These are phyloP conservation scores for Platanus orientalis DNA, from an alignment of 164 flowering plant species.

Conservation along the genomic window DNA sequence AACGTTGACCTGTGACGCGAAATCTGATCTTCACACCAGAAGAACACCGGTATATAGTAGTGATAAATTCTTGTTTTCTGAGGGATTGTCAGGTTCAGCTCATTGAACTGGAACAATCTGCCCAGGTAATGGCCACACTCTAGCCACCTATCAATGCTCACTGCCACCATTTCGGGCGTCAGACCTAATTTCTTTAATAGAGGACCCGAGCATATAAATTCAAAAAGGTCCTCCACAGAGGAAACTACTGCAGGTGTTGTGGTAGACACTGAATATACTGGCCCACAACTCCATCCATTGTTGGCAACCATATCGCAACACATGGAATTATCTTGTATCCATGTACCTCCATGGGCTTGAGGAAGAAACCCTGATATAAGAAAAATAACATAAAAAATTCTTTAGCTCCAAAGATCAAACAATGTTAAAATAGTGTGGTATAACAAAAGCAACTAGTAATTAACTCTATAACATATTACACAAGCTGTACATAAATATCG, in stretches of 20 bases:
- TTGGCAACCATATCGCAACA: conserved; percentile 5
- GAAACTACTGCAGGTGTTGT: conserved; percentile 53
- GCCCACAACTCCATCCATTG: conserved; percentile 23
- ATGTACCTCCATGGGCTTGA: conserved; percentile 35
- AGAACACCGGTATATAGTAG: conserved; percentile 86
- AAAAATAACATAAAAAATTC: neutral
- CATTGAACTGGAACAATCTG: conserved; percentile 65
- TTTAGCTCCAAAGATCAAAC: neutral
- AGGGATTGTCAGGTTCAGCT: conserved; percentile 47
- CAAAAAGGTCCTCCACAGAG: conserved; percentile 71
- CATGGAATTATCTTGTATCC: conserved; percentile 45
- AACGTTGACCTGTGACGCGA: conserved; percentile 53
- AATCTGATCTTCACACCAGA: conserved; percentile 94
- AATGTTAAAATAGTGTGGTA: neutral
- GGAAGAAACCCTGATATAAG: conserved; percentile 14
- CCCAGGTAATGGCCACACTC: conserved; percentile 51
- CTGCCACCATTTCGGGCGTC: conserved; percentile 53
- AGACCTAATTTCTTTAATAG: conserved; percentile 53
- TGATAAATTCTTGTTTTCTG: conserved; percentile 82
- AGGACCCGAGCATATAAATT: conserved; percentile 82
- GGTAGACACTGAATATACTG: conserved; percentile 41
- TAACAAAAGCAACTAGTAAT: neutral
- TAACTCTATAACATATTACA: neutral
- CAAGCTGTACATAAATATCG: neutral
- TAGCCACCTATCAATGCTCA: conserved; percentile 78